Base-by-base conservation (phyloP, 2,329 filamentous ascomycete species). In the Trichoderma hamatum region DNA sequence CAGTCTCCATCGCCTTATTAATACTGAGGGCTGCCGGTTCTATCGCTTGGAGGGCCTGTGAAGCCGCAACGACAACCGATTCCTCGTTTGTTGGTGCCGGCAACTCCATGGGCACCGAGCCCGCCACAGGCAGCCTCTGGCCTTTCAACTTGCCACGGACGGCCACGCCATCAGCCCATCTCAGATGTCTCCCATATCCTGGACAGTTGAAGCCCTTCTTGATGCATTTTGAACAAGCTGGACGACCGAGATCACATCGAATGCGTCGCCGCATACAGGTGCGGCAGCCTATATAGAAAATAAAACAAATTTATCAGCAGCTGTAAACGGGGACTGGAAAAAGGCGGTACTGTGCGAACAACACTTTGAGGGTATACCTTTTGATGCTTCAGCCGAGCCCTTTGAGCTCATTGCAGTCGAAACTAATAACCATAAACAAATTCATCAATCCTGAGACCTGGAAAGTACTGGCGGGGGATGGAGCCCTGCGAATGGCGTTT, bases 211-310 rank as follows among this genome's bases (percentile, higher is more conserved):
- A 70, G 4, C 76, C 76, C 64, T 76, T 76, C 39, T 74, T 76
- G 13, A 68, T 67, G 68, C 76, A 78, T 68, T 78, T 78, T 16
- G 72, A 62, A 63, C 76, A 77, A 36, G 59, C 68, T 24, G 76
- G 76, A 14, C 60, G 70, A 24, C 60, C 61, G 6, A 75, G 71
- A 64, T 77, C 76, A 68, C 76, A 78, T 19, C 71, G 71, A 62
- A 78, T 78, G 52, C 76, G 76, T 36, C 76, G 74, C 66, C 72
- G 72, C 55, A 72, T 73, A 69, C 76, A 78, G 16, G 72, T 74
- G 49, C 72, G 72, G 51, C 76, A 77, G 43, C 74, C 74, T 74
- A 52, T 21, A 32, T 16, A 39, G 21, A 66, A 30, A 28, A 36
- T 19, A 10, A 30, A 39, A 7, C 5, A 3, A n/a, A 3, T 43